Evolutionary conservation across 2,329 filamentous ascomycete genomes (phyloP).

Genomic region (Aspergillus bombycis): DNA sequence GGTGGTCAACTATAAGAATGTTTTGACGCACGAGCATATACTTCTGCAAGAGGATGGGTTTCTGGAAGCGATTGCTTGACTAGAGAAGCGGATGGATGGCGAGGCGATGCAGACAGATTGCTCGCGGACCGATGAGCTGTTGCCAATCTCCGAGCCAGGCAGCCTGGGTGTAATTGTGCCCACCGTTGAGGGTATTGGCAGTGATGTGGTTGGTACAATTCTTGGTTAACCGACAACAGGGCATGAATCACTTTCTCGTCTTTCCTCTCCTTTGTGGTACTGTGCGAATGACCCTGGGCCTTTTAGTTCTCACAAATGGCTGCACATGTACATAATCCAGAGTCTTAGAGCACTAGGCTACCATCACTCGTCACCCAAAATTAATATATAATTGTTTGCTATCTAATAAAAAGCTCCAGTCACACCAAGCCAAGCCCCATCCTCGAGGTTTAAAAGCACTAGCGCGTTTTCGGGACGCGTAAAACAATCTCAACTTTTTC

Average conservation of each 20-base stretch:
- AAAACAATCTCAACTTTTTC: no score
- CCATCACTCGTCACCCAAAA: no score
- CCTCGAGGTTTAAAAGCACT: no score
- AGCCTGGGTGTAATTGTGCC: not conserved
- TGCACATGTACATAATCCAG: not conserved
- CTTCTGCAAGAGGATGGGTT: not conserved
- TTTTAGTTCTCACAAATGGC: no score
- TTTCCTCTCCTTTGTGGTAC: no score
- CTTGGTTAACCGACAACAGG: not conserved
- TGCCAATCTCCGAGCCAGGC: not conserved
- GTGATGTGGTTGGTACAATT: not conserved
- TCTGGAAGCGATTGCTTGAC: not conserved
- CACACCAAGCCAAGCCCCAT: no score
- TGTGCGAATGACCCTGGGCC: no score
- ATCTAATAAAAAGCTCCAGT: no score
- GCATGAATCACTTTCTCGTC: no score
- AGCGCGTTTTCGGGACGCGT: no score
- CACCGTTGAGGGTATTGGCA: not conserved
- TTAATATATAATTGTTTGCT: no score
- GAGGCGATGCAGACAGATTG: not conserved
- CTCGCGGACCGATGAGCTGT: not conserved
- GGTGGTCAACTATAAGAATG: not conserved
- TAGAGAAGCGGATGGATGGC: not conserved
- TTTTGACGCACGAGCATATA: not conserved
- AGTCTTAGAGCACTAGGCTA: not conserved